Evolutionary conservation across 1,284 basidiomycete species (phyloP), one percentile per base, ranked within the genome.

Genomic region (Cryptococcus maquisensis): DNA sequence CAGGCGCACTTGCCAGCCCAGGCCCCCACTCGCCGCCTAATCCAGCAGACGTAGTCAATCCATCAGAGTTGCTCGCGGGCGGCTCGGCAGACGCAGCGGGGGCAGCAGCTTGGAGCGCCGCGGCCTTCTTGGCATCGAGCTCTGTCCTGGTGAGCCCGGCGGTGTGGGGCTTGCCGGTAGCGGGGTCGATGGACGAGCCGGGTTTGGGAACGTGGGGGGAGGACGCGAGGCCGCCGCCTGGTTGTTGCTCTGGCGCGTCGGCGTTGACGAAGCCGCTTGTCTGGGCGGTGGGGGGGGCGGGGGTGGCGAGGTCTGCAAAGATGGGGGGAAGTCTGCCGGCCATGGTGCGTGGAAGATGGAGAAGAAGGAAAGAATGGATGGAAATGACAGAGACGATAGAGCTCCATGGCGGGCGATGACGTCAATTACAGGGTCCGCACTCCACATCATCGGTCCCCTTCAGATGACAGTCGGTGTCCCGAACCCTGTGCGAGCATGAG

Each of bases 121-220:
- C 62, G 13, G 63, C 66, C 24, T 55, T 57, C 59, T 65, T 66
- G 10, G 56, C 63, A 9, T 66, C 63, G n/a, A 74, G 60, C 55
- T 74, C 66, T 6, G 64, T 67, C 18, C 67, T 57, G 9, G 72
- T 72, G 16, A 71, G 46, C 10, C 69, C 71, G 3, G 69, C 69
- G 1, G 57, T 60, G 49, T 67, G 61, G 8, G 65, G 69, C 43
- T 58, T 53, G 28, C 56, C 68, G 7, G 54, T 57, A 10, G 46
- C 36, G 2, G 59, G 46, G 45, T 55, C 47, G 32, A 58, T 57
- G 15, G 49, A 50, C 2, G 54, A 52, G 2, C 54, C 60, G 13
- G 60, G 57, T 35, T 49, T 39, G 12, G 57, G 65, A 3, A 67
- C 67, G 52, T 62, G 58, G 18, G 63, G 54, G 9, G 59, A 63